Base-by-base conservation (phyloP, 805 yeast genomes). In the Starmerella kuoi region DNA sequence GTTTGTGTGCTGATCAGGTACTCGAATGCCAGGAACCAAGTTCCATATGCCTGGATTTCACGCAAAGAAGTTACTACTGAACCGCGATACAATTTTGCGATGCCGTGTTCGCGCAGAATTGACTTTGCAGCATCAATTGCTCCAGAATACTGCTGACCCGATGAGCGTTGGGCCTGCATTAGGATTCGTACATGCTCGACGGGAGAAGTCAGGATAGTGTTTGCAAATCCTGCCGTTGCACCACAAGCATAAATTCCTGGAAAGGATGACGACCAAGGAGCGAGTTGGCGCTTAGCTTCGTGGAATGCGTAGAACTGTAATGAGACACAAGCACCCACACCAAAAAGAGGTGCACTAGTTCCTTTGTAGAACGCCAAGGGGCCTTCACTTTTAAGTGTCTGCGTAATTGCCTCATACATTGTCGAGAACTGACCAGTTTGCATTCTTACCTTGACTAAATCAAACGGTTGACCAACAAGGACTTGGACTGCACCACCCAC, bases 41-140 rank as follows among this genome's bases (percentile, higher is more conserved):
- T 73, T 5, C 86, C 86, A 53, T 79, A 78, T 0, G 84, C 82
- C 57, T 77, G 84, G n/a, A 70, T 60, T 52, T 77, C 84, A 45
- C 84, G 62, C 11, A 72, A 34, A 1, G 73, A 51, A 0, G 84
- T 77, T 43, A 77, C 68, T 3, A 61, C 50, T 15, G 64, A 59
- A 0, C 84, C 84, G 41, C 84, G 60, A 51, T 65, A 75, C 4
- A 77, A 48, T 1, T 80, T 82, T 21, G 38, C 15, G 25, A 56
- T 14, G 14, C 84, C 83, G 20, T 66, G 52, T 1, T 56, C 40
- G 4, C 47, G 32, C 47, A 64, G 61, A 11, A 77, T 74, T 41
- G 64, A 57, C 30, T 55, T 51, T 9, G 73, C 67, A 1, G 70
- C 70, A 41, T 67, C 69, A 17, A 51, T 49, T 1, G 73, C 72